Conservation (phyloP, 1,139 yeast genomes). For the Lodderomyces margitis region DNA sequence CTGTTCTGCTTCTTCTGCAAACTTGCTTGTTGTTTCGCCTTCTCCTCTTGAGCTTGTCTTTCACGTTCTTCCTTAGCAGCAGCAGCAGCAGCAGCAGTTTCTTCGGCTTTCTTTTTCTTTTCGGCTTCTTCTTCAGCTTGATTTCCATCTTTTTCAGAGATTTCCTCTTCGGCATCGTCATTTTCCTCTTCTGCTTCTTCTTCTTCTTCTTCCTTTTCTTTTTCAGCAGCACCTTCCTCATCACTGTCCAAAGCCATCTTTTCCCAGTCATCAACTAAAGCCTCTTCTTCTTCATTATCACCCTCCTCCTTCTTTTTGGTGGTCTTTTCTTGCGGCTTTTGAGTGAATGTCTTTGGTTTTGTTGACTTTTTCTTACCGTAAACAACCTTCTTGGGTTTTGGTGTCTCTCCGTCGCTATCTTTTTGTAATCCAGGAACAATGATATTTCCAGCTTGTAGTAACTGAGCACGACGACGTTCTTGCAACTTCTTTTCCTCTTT, state of each 20-base stretch:
- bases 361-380: conserved; percentile 71
- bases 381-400: conserved; percentile 66
- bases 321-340: conserved; percentile 20
- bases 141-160: conserved; percentile 5
- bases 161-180: background rate
- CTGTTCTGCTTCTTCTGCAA: conserved; percentile 15
- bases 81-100: conserved; percentile 16
- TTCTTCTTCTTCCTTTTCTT: conserved; percentile 20
- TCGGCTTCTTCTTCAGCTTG: conserved; percentile 7
- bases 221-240: conserved; percentile 45
- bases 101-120: conserved; percentile 2
- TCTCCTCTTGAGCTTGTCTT: conserved; percentile 4
- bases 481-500: conserved; percentile 85
- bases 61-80: conserved; percentile 7
- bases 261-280: conserved; percentile 65
- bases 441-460: conserved; percentile 73
- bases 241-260: conserved; percentile 58
- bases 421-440: conserved; percentile 70
- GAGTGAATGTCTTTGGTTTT: conserved; percentile 36
- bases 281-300: conserved; percentile 48
- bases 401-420: conserved; percentile 22
- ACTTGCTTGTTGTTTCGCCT: conserved; percentile 1
- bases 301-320: conserved; percentile 19
- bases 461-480: conserved; percentile 87
- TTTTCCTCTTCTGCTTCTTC: conserved; percentile 18